Evolutionary conservation across 129 eudicot species (phyloP), one percentile per base, ranked within the genome.

Genomic region (Artemisia tridentata): DNA sequence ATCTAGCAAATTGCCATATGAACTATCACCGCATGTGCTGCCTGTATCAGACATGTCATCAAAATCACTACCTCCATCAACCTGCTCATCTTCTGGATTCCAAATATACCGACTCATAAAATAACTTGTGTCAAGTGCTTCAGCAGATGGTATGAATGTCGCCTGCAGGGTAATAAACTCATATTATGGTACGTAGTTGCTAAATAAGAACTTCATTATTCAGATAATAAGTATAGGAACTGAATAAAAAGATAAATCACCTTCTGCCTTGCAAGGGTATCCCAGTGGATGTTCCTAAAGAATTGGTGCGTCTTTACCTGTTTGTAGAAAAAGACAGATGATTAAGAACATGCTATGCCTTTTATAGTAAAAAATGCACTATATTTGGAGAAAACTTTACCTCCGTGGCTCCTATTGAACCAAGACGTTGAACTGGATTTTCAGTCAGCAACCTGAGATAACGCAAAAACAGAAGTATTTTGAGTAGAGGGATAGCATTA

Each of bases 81-180:
- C 84, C 52, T 90, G 88, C 58, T 90, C 99, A 43, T 88, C 96
- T 82, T 95, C 97, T 46, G 91, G 93, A 81, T 95, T 95, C 99
- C 99, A 95, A 9, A 95, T 83, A 75, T 93, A 90, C 61, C 99
- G 99, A 80, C 99, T 93, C 97, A 86, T 88, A 74, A 95, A 95
- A 80, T 95, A 95, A 78, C 91, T 84, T 5, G 99, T 90, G 84
- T 95, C 99, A 54, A 75, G 95, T 57, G 91, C 80, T 67, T 90
- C 99, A 49, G 86, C 86, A 60, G 97, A 78, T 60, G 99, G 99
- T 74, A 95, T 84, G 81, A 90, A 95, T 77, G 95, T 80, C 9
- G 99, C 99, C 99, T 95, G 77, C 71, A 75, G 57, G 8, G 7
- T 21, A 45, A 18, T 31, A 12, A 18, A 14, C 48, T 14, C 31